Evolutionary conservation across 2,329 filamentous ascomycete genomes (phyloP).

Genomic region (Sporothrix globosa): DNA sequence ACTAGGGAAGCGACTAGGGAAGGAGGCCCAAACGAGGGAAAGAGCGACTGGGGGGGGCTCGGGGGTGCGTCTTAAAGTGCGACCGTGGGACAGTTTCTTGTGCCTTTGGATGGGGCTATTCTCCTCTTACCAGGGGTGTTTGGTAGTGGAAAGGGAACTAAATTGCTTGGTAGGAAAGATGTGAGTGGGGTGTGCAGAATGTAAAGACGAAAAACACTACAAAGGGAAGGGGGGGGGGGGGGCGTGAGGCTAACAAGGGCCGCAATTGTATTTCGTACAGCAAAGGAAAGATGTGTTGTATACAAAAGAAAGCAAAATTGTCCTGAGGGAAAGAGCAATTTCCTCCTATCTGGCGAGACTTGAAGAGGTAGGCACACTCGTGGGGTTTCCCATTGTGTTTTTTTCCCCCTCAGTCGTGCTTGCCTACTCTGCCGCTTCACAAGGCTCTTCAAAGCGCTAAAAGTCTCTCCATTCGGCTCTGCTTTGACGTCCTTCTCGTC

Average conservation of each 20-base stretch:
- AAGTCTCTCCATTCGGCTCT: not conserved
- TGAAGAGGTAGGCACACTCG: no score
- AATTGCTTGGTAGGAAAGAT: conserved; percentile 13
- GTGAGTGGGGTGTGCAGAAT: conserved; percentile 19
- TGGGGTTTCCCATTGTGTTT: not conserved
- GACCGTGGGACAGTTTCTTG: conserved; percentile 43
- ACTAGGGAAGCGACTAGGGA: conserved; percentile 33
- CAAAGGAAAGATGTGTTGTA: conserved; percentile 13
- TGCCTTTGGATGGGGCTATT: conserved; percentile 13
- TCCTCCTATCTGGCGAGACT: not conserved
- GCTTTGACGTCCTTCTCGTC: not conserved
- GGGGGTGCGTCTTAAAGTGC: conserved; percentile 33
- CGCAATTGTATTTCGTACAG: conserved; percentile 10
- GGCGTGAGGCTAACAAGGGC: conserved; percentile 17
- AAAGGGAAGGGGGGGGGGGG: not conserved
- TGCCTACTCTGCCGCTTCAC: not conserved
- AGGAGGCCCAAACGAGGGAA: conserved; percentile 37
- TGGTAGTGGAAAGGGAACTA: not conserved
- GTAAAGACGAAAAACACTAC: not conserved
- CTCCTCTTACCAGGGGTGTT: conserved; percentile 6
- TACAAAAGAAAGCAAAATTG: conserved; percentile 13
- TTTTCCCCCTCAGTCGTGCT: not conserved
- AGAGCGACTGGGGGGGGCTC: conserved; percentile 18
- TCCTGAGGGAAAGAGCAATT: conserved; percentile 2
- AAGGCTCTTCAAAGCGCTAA: no score